Base-by-base conservation (phyloP, 2,329 filamentous ascomycete genomes). In the Pseudofabraea citricarpa region DNA sequence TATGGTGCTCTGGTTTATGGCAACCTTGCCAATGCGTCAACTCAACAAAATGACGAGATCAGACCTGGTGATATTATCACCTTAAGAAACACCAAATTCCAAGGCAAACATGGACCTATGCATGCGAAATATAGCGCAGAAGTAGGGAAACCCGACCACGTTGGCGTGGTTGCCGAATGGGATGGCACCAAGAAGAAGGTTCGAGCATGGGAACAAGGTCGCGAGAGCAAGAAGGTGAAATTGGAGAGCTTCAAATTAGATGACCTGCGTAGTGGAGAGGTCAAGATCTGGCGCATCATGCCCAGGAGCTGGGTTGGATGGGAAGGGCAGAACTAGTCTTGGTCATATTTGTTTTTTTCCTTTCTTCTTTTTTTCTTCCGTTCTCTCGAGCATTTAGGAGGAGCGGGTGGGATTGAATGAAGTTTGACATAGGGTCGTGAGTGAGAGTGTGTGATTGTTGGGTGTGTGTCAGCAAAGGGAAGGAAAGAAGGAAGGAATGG, bases 161-260 rank as follows among this genome's bases (percentile, higher is more conserved):
- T 97, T 0, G 93, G 79, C 2, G 71, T 98, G 2, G 91, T 98
- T 4, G 79, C 89, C 8, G 93, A 98, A 64, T 98, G 93, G 93
- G 93, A 98, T 64, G 93, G 93, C 3, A 95, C 89, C 31, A 95
- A 96, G 78, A 95, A 95, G 76, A 96, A 97, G 74, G 85, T 98
- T 20, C 73, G 90, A 21, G 90, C 85, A 2, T 97, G 89, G 87
- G 93, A 97, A 65, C 93, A 98, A 63, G 91, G 91, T 0, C 74
- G 91, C 12, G 91, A 97, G 70, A 90, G 82, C 63, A 91, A 86
- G 65, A 97, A 96, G 72, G 84, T 94, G 43, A 93, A 94, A 71
- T 71, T 88, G 48, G 91, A 97, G 72, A 95, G 90, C 67, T 97
- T 91, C 69, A 87, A 90, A 69, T 75, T 98, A 48, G 90, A 90